Evolutionary conservation across 2,329 filamentous ascomycete genomes (phyloP).

Genomic region (Pezicula radicicola): DNA sequence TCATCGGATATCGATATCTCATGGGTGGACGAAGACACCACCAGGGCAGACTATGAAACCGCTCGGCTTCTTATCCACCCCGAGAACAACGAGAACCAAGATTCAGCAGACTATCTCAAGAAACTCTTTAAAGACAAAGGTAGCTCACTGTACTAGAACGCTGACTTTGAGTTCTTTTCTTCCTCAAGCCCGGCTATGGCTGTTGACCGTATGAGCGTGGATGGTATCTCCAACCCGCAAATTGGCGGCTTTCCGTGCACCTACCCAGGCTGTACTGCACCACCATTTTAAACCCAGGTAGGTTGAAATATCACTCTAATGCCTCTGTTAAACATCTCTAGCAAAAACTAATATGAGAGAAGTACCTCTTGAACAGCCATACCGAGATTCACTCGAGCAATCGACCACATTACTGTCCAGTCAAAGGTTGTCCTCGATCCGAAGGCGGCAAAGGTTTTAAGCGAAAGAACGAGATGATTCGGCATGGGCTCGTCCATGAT

Average conservation of each 20-base stretch:
- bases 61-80: too few relatives aligned
- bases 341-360: constrained; percentile 14
- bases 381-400: constrained; percentile 67
- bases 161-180: constrained; percentile 43
- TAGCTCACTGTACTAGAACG: constrained; percentile 37
- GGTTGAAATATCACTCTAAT: neutral
- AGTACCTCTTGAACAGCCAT: constrained; percentile 74
- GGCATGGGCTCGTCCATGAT: constrained; percentile 83
- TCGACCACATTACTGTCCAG: constrained; percentile 63
- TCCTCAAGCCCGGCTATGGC: constrained; percentile 36
- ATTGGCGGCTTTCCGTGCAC: constrained; percentile 56
- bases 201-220: constrained; percentile 55
- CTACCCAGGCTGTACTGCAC: constrained; percentile 62
- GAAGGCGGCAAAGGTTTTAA: constrained; percentile 68
- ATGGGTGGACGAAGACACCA: too few relatives aligned
- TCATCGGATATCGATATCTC: too few relatives aligned
- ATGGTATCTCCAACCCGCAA: constrained; percentile 53
- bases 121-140: constrained; percentile 20
- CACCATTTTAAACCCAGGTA: constrained; percentile 73
- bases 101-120: too few relatives aligned
- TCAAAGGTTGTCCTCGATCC: constrained; percentile 58
- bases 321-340: neutral
- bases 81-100: too few relatives aligned
- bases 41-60: too few relatives aligned
- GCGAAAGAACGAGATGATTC: constrained; percentile 71